Evolutionary conservation across 805 yeast species (phyloP).

Genomic region (Metschnikowia hibisci): DNA sequence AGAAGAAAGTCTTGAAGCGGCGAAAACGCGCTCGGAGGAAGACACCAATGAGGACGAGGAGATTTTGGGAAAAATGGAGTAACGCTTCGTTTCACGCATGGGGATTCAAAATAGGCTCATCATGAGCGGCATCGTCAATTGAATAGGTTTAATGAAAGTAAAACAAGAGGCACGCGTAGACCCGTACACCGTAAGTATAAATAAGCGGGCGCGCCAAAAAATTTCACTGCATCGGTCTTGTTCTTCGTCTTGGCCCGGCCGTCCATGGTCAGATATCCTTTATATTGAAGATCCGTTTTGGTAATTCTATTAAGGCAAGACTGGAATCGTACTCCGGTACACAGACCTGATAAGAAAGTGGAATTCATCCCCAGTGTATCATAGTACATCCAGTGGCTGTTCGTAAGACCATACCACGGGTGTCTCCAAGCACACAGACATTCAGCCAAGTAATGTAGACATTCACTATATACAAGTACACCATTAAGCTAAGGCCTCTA

Average conservation of each 20-base stretch:
- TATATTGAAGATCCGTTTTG: slow-evolving; percentile 42
- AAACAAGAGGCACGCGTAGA: not conserved
- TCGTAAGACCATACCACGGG: slow-evolving; percentile 31
- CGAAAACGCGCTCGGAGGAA: not conserved
- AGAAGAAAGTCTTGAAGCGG: slow-evolving; percentile 2
- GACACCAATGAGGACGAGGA: slow-evolving; percentile 16
- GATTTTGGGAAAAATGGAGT: slow-evolving; percentile 18
- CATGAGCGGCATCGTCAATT: not conserved
- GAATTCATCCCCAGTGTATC: slow-evolving; percentile 37
- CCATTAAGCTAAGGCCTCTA: not conserved
- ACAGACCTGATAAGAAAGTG: slow-evolving; percentile 23
- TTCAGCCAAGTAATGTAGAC: not conserved
- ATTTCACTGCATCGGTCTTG: slow-evolving; percentile 2
- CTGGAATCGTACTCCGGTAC: slow-evolving; percentile 2
- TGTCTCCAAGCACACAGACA: slow-evolving; percentile 51
- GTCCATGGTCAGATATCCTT: slow-evolving; percentile 23
- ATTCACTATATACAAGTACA: too few species aligned
- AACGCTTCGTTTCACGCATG: not conserved
- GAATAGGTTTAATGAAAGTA: not conserved
- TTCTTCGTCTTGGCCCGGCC: slow-evolving; percentile 17
- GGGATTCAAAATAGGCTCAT: not conserved
- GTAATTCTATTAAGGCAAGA: slow-evolving; percentile 37
- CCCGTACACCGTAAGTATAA: slow-evolving; percentile 14
- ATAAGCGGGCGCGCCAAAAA: not conserved
- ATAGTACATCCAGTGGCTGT: slow-evolving; percentile 42